phyloP scores from a whole-genome alignment of 2,329 filamentous ascomycete species.

The Colletotrichum zoysiae region DNA sequence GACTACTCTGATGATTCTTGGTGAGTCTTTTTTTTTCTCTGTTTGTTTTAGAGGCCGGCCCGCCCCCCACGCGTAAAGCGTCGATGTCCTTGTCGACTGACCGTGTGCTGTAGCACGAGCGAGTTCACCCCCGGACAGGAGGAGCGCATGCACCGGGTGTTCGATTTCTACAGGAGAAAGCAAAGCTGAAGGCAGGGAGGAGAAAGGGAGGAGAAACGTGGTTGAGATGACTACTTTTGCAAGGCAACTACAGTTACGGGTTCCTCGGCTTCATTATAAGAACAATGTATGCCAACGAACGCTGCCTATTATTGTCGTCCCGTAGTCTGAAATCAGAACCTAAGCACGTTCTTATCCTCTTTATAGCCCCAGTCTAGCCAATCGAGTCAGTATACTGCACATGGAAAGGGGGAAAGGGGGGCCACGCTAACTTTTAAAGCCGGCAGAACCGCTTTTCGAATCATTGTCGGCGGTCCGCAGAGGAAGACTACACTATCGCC shows the following conservation, averaged over 20 bases:
- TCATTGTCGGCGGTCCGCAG: too few relatives aligned
- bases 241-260: neutral
- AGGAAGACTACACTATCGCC: too few relatives aligned
- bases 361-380: slow-evolving; percentile 55
- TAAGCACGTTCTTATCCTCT: slow-evolving; percentile 60
- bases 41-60: neutral
- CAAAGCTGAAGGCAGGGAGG: neutral
- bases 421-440: slow-evolving; percentile 52
- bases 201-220: too few relatives aligned
- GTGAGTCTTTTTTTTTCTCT: slow-evolving; percentile 2
- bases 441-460: slow-evolving; percentile 54
- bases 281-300: neutral
- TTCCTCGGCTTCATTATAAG: too few relatives aligned
- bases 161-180: slow-evolving; percentile 22
- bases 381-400: slow-evolving; percentile 3
- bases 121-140: slow-evolving; percentile 38
- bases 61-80: too few relatives aligned
- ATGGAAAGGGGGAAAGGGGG: neutral
- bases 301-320: neutral
- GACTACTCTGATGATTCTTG: slow-evolving; percentile 55
- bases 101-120: slow-evolving; percentile 12
- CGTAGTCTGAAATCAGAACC: slow-evolving; percentile 49
- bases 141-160: slow-evolving; percentile 35
- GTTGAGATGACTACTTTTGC: neutral
- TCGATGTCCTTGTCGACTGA: neutral